Base-by-base conservation (phyloP, 768 basidiomycete genomes). In the Boletellus emodensis region DNA sequence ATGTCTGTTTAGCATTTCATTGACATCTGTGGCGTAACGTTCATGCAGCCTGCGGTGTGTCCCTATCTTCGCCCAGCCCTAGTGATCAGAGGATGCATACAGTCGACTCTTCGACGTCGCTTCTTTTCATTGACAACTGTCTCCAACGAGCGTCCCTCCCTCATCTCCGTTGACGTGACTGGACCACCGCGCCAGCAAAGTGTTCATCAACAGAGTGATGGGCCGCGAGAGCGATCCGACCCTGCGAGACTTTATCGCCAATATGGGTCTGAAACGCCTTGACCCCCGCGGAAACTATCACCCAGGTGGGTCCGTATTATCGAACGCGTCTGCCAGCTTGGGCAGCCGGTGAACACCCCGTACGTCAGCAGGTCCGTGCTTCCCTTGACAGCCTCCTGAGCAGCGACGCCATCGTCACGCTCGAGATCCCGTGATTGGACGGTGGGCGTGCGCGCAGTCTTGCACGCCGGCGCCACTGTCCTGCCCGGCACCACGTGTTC, bases 401-500 rank as follows among this genome's bases (percentile, higher is more conserved):
- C 44, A 28, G 40, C 39, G 37, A 26, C 42, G 38, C n/a, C 42
- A 28, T 46, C 24, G 6, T 26, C 24, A 26, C 24, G 24, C 24
- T 26, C 24, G 24, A 26, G 24, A 26, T 26, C 24, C 24, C 30
- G 30, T 30, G 30, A 41, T 49, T 34, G 47, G 18, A 49, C 39
- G 37, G 20, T n/a, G 12, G 48, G 24, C 24, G 40, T 46, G 26
- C 7, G 13, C 7, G 13, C 22, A 45, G 45, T 40, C 34, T 49
- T 30, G 44, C 39, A 50, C 46, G 49, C 47, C 36, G 42, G 30
- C 54, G 53, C 63, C 59, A 61, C 63, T 41, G 42, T 48, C 61
- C 61, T 51, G 48, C 53, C 49, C n/a, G 37, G 34, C 56, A 55
- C 49, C 64, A 61, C 63, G 49, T 66, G 62, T 56, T 47, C 1